Conservation (phyloP, 441 rosid species). For the Pelargonium myrrhifolium region DNA sequence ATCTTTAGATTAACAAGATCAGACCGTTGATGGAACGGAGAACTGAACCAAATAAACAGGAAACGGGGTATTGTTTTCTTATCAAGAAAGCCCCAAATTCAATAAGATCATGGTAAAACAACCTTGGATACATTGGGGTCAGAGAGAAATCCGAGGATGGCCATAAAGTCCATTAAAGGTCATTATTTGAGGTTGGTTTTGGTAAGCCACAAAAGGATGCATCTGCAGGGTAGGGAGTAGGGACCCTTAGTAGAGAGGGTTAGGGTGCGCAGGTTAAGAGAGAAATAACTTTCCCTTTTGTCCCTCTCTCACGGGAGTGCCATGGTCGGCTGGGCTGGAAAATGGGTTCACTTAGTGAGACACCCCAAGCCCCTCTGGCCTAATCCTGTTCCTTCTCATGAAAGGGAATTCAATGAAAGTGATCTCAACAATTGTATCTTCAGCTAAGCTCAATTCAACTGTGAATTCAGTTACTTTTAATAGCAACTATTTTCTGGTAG, state of each 20-base stretch:
- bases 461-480: neutral
- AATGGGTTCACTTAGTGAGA: conserved; percentile 32
- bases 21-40: conserved; percentile 24
- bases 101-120: conserved; percentile 37
- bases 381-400: conserved; percentile 17
- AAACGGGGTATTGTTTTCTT: conserved; percentile 24
- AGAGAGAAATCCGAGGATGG: conserved; percentile 21
- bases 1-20: conserved; percentile 54
- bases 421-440: conserved; percentile 12
- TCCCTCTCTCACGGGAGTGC: conserved; percentile 60
- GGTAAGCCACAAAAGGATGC: conserved; percentile 17
- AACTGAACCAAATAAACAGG: conserved; percentile 19
- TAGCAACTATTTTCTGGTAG: neutral
- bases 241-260: conserved; percentile 29
- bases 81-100: conserved; percentile 27
- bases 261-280: conserved; percentile 22
- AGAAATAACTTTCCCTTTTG: conserved; percentile 29
- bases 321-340: conserved; percentile 57
- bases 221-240: conserved; percentile 14
- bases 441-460: too few species aligned
- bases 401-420: conserved; percentile 29
- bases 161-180: conserved; percentile 31
- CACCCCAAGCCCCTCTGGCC: conserved; percentile 19
- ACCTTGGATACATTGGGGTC: conserved; percentile 30
- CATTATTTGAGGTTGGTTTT: conserved; percentile 22